Evolutionary conservation across 352 stramenopile genomes (phyloP).

Genomic region (Globisporangium cederbergense): DNA sequence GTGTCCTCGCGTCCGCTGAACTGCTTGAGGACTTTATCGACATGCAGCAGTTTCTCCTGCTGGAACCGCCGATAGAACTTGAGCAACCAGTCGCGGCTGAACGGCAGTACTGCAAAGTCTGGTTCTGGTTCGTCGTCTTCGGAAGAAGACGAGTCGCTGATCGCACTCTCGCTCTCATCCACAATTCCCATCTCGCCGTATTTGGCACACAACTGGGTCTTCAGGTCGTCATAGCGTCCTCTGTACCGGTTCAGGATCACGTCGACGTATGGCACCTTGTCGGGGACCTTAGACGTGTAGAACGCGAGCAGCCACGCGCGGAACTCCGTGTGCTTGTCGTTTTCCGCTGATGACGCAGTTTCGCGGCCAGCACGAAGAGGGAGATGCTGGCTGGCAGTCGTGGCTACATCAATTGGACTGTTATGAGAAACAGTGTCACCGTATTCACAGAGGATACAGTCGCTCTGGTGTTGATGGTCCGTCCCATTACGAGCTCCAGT

Average conservation of each 20-base stretch:
- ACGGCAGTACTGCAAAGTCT: conserved; percentile 19
- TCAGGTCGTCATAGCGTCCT: conserved; percentile 51
- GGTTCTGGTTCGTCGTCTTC: conserved; percentile 5
- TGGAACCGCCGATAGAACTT: conserved; percentile 56
- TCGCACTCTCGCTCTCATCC: background rate
- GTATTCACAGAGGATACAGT: conserved; percentile 7
- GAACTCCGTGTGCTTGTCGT: conserved; percentile 28
- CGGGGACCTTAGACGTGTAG: conserved; percentile 39
- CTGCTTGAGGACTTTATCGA: conserved; percentile 51
- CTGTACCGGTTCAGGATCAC: conserved; percentile 56
- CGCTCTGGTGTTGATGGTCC: background rate
- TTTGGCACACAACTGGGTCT: conserved; percentile 43
- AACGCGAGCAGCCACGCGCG: conserved; percentile 46
- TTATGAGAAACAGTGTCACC: conserved; percentile 1
- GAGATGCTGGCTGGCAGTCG: background rate
- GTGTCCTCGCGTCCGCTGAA: conserved; percentile 62
- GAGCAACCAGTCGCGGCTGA: conserved; percentile 49
- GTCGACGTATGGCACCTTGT: conserved; percentile 54
- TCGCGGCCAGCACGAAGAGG: background rate
- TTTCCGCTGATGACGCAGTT: conserved; percentile 15
- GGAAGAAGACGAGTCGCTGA: conserved; percentile 18
- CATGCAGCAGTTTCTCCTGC: conserved; percentile 40
- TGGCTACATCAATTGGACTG: background rate
- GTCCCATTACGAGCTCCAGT: background rate
- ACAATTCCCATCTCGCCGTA: conserved; percentile 30